Percentiles rank a stretch among this genome's conserved stretches.
These are phyloP conservation scores for Lentinula edodes DNA, from an alignment of 768 basidiomycete genomes.

Conservation along the genomic window DNA sequence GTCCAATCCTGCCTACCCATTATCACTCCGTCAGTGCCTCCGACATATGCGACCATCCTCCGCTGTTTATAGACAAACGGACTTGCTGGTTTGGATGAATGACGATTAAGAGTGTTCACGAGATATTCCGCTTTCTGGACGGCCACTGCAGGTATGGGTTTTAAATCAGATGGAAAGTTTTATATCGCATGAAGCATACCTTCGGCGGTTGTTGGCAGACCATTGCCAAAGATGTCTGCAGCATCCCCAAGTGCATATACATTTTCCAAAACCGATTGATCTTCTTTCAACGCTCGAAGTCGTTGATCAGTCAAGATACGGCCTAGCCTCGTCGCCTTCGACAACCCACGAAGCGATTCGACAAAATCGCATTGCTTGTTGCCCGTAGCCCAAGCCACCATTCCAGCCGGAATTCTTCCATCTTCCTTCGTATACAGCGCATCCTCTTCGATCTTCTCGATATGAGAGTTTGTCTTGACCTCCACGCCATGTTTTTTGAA, in stretches of 20 bases:
- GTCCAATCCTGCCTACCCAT: background rate
- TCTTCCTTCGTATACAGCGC: conserved; percentile 5
- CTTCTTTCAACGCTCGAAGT: background rate
- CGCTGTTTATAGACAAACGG: background rate
- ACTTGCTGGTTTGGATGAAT: background rate
- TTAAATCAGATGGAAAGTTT: background rate
- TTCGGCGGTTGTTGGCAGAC: conserved; percentile 1
- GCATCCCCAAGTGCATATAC: conserved; percentile 2
- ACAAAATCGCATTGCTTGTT: conserved; percentile 3
- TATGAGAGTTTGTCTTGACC: background rate
- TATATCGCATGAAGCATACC: background rate
- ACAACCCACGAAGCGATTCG: background rate
- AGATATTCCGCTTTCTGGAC: conserved; percentile 2
- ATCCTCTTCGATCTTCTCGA: background rate
- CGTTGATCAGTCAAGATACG: background rate
- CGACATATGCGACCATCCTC: background rate
- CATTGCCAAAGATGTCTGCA: background rate
- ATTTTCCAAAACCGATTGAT: background rate
- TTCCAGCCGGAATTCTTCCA: background rate
- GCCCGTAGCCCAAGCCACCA: conserved; percentile 5
- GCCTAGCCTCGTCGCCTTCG: background rate
- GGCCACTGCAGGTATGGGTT: background rate
- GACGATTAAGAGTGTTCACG: background rate
- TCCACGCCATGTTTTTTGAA: background rate
- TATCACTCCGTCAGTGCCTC: background rate